These are phyloP conservation scores for Bruguiera gymnorhiza DNA, from an alignment of 345 rosid genomes.

Conservation along the genomic window DNA sequence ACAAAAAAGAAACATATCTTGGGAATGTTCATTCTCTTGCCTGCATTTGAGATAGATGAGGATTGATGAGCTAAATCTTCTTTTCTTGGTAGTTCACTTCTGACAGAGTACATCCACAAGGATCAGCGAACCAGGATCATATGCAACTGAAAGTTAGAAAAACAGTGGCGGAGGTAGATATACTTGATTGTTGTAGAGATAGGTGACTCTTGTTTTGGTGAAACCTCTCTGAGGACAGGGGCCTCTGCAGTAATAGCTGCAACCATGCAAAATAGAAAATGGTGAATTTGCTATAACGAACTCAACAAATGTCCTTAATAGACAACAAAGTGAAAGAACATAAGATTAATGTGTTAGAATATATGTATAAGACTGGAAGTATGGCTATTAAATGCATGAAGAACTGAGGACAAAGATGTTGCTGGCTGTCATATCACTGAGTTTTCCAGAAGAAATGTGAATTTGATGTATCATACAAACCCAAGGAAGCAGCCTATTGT, in stretches of 20 bases:
- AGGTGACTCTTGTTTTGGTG: conserved; percentile 47
- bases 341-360: background rate
- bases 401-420: background rate
- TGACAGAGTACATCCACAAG: conserved; percentile 31
- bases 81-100: conserved; percentile 48
- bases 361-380: background rate
- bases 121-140: conserved; percentile 16
- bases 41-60: conserved; percentile 44
- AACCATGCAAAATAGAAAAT: background rate
- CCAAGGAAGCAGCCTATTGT: background rate
- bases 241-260: conserved; percentile 37
- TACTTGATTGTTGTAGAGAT: conserved; percentile 57
- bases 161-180: conserved; percentile 18
- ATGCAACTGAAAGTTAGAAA: background rate
- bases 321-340: background rate
- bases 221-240: conserved; percentile 40
- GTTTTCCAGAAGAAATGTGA: background rate
- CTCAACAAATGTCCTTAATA: too few relatives aligned
- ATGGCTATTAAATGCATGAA: background rate
- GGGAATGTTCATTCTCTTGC: conserved; percentile 26
- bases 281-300: background rate
- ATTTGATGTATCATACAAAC: background rate
- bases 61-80: conserved; percentile 44
- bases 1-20: conserved; percentile 8
- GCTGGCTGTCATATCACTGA: background rate